Evolutionary conservation across 805 yeast genomes (phyloP), one percentile per base, ranked within the genome.

Genomic region (Naumovozyma castellii): DNA sequence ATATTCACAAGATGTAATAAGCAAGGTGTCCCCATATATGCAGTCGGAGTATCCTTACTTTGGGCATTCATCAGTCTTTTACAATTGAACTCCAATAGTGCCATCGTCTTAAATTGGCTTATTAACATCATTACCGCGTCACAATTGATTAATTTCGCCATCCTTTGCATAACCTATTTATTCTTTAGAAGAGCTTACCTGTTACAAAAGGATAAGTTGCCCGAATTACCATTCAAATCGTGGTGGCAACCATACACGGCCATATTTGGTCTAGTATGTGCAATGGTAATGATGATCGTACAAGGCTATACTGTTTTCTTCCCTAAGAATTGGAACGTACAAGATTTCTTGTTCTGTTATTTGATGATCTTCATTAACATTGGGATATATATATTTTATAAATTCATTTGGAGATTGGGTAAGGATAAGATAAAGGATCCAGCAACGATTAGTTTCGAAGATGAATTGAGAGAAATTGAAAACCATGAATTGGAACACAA

Each of bases 271-370:
- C 54, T 72, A 4, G 41, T 57, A 18, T 64, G 71, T 36, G 64
- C 75, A 6, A 49, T 68, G 42, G 56, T 65, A 41, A 69, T 84
- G 84, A 53, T 74, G 49, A 60, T 75, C 57, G 62, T 77, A 18
- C 75, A 75, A 44, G 94, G 94, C 4, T 85, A 82, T 62, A 63
- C 72, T 2, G 83, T 78, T 1, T 84, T 85, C 59, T 57, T 78
- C 34, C 78, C 78, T 12, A 84, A 82, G 4, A 54, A 64, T 40
- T 84, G 90, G 87, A 57, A 68, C 15, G 68, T 70, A 15, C 68
- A 76, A 42, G 63, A 68, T 6, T 85, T 85, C 61, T 65, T 84
- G 48, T 82, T 76, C 61, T 73, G 73, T 51, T 85, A 85, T 53
- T 65, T 85, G 43, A 79, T 82, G 79, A 69, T 84, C 10, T 83